These are phyloP conservation scores for Termitomyces eurrhizus DNA, from an alignment of 768 basidiomycete species.

Conservation along the genomic window DNA sequence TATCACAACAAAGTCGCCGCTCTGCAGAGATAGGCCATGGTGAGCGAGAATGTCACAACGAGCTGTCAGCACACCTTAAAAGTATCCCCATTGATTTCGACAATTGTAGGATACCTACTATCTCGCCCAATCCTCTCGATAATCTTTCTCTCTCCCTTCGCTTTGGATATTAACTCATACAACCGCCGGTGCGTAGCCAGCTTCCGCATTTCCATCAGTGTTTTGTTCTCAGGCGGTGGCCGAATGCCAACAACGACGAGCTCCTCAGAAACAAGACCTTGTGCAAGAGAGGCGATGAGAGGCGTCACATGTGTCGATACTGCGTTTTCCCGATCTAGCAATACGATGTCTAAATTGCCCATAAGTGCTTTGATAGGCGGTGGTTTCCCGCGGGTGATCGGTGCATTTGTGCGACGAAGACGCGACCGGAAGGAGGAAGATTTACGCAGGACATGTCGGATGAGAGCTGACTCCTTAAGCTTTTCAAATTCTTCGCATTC, in stretches of 20 bases:
- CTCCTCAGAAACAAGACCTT: slow-evolving; percentile 49
- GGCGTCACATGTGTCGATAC: slow-evolving; percentile 62
- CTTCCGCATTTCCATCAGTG: slow-evolving; percentile 21
- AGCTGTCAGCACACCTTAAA: slow-evolving; percentile 38
- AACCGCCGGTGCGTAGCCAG: slow-evolving; percentile 22
- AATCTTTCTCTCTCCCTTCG: slow-evolving; percentile 19
- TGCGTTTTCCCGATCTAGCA: slow-evolving; percentile 52
- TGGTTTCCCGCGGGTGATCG: slow-evolving; percentile 10
- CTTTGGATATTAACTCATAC: slow-evolving; percentile 23
- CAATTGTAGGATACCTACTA: slow-evolving; percentile 33
- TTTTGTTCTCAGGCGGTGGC: slow-evolving; percentile 27
- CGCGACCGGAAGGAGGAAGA: slow-evolving; percentile 11
- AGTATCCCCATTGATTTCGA: slow-evolving; percentile 37
- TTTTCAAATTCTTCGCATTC: slow-evolving; percentile 18
- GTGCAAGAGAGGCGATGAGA: slow-evolving; percentile 47
- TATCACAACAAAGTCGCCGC: slow-evolving; percentile 60
- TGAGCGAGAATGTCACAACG: background rate
- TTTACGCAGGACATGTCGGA: slow-evolving; percentile 23
- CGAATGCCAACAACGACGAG: slow-evolving; percentile 50
- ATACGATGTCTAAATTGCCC: slow-evolving; percentile 51
- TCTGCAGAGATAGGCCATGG: slow-evolving; percentile 29
- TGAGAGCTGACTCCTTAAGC: slow-evolving; percentile 21
- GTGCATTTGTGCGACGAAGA: slow-evolving; percentile 4
- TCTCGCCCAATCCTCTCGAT: slow-evolving; percentile 29
- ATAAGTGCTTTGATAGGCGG: slow-evolving; percentile 19